Percentiles rank a stretch among this genome's conserved stretches.
Conservation (phyloP, 78 protist genomes). For the Speleostelium caveatum region DNA sequence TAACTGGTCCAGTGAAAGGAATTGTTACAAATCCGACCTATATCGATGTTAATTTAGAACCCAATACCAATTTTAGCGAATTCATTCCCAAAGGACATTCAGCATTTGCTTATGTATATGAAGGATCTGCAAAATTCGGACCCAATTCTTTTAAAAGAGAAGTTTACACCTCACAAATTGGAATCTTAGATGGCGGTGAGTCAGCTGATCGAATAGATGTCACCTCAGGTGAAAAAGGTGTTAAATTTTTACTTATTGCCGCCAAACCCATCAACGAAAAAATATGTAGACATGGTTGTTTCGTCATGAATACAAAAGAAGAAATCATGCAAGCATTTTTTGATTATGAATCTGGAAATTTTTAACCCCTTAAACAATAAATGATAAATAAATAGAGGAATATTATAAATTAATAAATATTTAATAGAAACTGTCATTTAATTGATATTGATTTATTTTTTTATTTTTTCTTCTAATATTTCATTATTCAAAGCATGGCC, state of each 20-base stretch:
- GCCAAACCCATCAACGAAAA: constrained; percentile 86
- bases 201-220: constrained; percentile 5
- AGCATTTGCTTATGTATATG: constrained; percentile 34
- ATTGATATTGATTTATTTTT: too few relatives aligned
- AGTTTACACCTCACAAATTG: constrained; percentile 20
- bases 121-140: constrained; percentile 52
- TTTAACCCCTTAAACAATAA: constrained; percentile 17
- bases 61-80: constrained; percentile 5
- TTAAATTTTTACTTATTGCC: constrained; percentile 55
- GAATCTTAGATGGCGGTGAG: background rate
- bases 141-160: background rate
- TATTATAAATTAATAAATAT: too few relatives aligned
- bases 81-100: constrained; percentile 52
- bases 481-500: too few relatives aligned
- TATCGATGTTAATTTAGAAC: constrained; percentile 51
- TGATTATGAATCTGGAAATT: constrained; percentile 71
- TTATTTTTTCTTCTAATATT: too few relatives aligned
- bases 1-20: too few relatives aligned
- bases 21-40: constrained; percentile 24
- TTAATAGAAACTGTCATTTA: too few relatives aligned
- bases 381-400: background rate
- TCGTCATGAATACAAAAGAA: constrained; percentile 90
- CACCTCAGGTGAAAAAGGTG: constrained; percentile 24
- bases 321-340: constrained; percentile 85
- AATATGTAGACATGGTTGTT: constrained; percentile 85